Evolutionary conservation across 768 basidiomycete species (phyloP), one percentile per base, ranked within the genome.

Genomic region (Hebeloma cylindrosporum): DNA sequence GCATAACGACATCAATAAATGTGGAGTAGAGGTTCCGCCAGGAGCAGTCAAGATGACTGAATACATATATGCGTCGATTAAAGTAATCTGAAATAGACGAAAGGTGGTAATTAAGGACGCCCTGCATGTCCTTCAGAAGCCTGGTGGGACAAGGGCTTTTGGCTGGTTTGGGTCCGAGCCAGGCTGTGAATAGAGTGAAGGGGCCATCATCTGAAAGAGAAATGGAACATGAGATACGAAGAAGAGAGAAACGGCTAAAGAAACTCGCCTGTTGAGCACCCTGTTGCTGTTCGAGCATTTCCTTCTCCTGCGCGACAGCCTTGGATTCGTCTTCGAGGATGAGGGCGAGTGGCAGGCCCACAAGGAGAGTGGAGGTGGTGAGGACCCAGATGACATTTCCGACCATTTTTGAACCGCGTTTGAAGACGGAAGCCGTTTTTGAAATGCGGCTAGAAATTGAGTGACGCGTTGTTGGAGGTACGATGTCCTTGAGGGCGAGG

Each of bases 241-340:
- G n/a, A 41, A 20, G 36, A 47, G 45, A 28, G 29, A 54, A 48
- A 27, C 29, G 38, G 26, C 38, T 36, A 35, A 30, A 37, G 53
- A 52, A 51, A 75, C 75, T 47, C 45, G 89, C 93, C 80, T 90
- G 88, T 65, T 93, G 90, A 9, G 85, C 86, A 32, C 93, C 93
- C 65, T 91, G 87, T 63, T 93, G 91, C 64, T 95, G 93, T 40
- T 90, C 90, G 51, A 89, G 71, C 78, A 91, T 80, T 68, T 97
- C 93, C 69, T 88, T 85, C 68, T 98, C 96, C 69, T 97, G 93
- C 35, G 85, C 83, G 8, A 93, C 85, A 45, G 95, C 79, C 69
- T 93, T 93, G 42, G 90, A 87, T 72, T 99, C 96, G 68, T 96
- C 95, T 69, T 99, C 96, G 57, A 98, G 75, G 49, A 83, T 86